Conservation (phyloP, 2,329 filamentous ascomycete genomes). For the Hirsutella thompsonii region DNA sequence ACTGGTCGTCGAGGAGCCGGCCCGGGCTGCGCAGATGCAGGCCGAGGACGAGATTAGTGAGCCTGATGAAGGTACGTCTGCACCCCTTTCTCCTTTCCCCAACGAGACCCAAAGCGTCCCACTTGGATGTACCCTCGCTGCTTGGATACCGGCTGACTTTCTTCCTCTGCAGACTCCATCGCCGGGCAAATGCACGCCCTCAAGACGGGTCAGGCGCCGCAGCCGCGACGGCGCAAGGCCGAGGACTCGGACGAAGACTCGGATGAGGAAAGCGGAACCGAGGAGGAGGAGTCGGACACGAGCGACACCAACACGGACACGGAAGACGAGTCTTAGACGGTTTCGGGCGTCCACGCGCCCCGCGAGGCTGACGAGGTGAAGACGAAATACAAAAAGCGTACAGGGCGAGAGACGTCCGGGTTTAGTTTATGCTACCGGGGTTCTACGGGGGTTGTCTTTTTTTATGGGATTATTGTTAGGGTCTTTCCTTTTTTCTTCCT, state of each 20-base stretch:
- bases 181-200: slow-evolving; percentile 84
- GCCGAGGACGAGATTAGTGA: slow-evolving; percentile 95
- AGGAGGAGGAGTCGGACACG: slow-evolving; percentile 52
- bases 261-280: slow-evolving; percentile 71
- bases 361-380: not conserved
- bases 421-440: too few species aligned
- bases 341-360: not conserved
- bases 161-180: slow-evolving; percentile 52
- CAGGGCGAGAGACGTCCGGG: too few species aligned
- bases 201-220: slow-evolving; percentile 54
- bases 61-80: slow-evolving; percentile 83
- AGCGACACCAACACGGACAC: slow-evolving; percentile 59
- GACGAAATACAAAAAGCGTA: too few species aligned
- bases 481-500: too few species aligned
- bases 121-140: not conserved
- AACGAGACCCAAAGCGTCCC: not conserved
- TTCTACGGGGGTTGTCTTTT: too few species aligned
- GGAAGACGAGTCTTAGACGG: slow-evolving; percentile 40
- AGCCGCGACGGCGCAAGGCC: slow-evolving; percentile 41
- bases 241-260: slow-evolving; percentile 45
- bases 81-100: slow-evolving; percentile 2
- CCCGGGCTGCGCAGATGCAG: slow-evolving; percentile 66
- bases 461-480: too few species aligned
- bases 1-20: slow-evolving; percentile 77
- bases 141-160: slow-evolving; percentile 3